These are phyloP conservation scores for Logfia minima DNA, from an alignment of 129 eudicot species.

Conservation along the genomic window DNA sequence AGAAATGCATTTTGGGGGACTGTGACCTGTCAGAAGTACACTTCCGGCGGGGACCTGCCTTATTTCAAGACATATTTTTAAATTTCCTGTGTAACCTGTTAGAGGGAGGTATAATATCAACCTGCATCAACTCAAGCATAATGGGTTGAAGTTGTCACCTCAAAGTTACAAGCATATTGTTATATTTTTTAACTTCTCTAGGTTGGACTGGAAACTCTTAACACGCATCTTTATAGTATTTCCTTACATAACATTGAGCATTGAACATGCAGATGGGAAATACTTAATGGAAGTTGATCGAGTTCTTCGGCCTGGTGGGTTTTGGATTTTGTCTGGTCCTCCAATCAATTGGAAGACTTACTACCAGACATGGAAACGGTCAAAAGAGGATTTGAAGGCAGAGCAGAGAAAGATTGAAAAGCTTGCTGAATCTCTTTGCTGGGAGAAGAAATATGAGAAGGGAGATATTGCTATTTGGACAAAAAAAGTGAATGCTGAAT, in stretches of 20 bases:
- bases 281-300: conserved; percentile 95
- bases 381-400: conserved; percentile 76
- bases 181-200: neutral
- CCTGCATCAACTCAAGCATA: neutral
- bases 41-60: neutral
- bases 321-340: conserved; percentile 96
- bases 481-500: conserved; percentile 57
- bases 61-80: neutral
- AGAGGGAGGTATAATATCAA: too few relatives aligned
- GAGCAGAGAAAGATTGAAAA: conserved; percentile 85
- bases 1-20: neutral
- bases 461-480: conserved; percentile 89
- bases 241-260: neutral
- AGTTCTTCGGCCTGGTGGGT: conserved; percentile 97
- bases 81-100: neutral
- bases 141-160: neutral
- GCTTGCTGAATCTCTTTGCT: conserved; percentile 82
- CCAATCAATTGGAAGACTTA: conserved; percentile 95
- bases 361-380: conserved; percentile 72
- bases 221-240: neutral
- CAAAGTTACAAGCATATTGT: neutral
- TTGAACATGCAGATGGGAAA: conserved; percentile 56
- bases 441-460: conserved; percentile 97
- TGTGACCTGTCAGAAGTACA: neutral
- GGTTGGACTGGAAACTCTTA: neutral